phyloP scores from a whole-genome alignment of 306 rosid species.

The Cucumis melo region DNA sequence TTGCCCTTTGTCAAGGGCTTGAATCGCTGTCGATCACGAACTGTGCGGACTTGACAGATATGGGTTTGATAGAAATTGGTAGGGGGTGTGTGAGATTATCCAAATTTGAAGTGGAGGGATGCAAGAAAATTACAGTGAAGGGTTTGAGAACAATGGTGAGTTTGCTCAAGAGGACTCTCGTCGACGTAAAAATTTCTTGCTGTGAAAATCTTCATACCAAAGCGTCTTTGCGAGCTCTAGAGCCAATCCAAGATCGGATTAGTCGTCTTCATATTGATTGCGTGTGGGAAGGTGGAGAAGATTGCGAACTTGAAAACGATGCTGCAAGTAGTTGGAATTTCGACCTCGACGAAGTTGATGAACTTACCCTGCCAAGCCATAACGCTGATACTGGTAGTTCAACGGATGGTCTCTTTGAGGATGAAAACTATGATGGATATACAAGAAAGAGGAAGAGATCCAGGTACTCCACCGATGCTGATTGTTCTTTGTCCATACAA shows the following conservation, averaged over 20 bases:
- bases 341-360: conserved; percentile 23
- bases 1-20: conserved; percentile 66
- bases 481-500: conserved; percentile 11
- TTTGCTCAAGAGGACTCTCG: conserved; percentile 40
- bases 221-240: conserved; percentile 46
- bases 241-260: conserved; percentile 49
- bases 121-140: conserved; percentile 45
- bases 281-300: conserved; percentile 44
- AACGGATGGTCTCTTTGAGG: neutral
- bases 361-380: neutral
- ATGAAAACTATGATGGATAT: neutral
- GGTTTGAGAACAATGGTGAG: conserved; percentile 65
- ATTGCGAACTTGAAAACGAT: conserved; percentile 14
- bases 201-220: conserved; percentile 52
- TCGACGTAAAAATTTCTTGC: conserved; percentile 52
- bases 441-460: conserved; percentile 36
- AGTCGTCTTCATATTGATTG: conserved; percentile 76
- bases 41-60: conserved; percentile 64
- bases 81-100: conserved; percentile 65
- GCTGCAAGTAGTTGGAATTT: conserved; percentile 9
- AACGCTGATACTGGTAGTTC: neutral
- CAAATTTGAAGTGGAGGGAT: conserved; percentile 56
- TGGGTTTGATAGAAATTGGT: conserved; percentile 83
- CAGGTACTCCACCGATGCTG: conserved; percentile 20
- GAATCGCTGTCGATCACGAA: conserved; percentile 49